Base-by-base conservation (phyloP, 768 basidiomycete species). In the Kockovaella imperatae region DNA sequence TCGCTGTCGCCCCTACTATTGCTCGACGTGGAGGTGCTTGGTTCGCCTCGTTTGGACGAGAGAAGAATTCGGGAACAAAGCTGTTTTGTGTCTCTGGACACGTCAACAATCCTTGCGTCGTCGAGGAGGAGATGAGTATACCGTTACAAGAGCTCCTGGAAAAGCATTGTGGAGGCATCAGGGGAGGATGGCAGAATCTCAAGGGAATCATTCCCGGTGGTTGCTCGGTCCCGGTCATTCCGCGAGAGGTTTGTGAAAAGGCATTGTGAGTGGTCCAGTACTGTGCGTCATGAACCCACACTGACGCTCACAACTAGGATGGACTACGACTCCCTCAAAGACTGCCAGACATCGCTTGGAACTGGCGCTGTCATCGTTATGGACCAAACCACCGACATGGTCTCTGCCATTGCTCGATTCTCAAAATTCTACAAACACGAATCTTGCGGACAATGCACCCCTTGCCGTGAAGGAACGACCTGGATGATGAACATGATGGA, bases 401-500 rank as follows among this genome's bases (percentile, higher is more conserved):
- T 97, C 57, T 77, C 81, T 34, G 91, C 88, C 49, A 99, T 99
- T 57, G 87, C 93, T 3, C 84, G 93, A 30, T 95, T 99, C 75
- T 84, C 80, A 54, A 41, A 86, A 79, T 96, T 97, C 76, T 96
- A 96, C 77, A 93, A 95, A 73, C 93, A 96, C 74, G 93, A 97
- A 69, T 93, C 89, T 1, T 97, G 91, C 60, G 91, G 93, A 13
- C 93, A 97, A 69, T 96, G 91, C 62, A 91, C 89, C 10, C 89
- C 90, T 3, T 93, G 89, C 70, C 54, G 71, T 56, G 71, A 71
- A 54, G 69, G 69, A 30, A 97, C 93, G 2, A 95, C 89, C 0
- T 97, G 93, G 93, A 88, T 99, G 86, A 87, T 85, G 81, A 93
- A 96, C 74, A 96, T 97, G 89, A 99, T 99, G 93, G 80, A 88